Percentiles rank a stretch among this genome's conserved stretches.
Evolutionary conservation across 202 grass and related monocot species (phyloP).

Genomic region (Panicum virgatum): DNA sequence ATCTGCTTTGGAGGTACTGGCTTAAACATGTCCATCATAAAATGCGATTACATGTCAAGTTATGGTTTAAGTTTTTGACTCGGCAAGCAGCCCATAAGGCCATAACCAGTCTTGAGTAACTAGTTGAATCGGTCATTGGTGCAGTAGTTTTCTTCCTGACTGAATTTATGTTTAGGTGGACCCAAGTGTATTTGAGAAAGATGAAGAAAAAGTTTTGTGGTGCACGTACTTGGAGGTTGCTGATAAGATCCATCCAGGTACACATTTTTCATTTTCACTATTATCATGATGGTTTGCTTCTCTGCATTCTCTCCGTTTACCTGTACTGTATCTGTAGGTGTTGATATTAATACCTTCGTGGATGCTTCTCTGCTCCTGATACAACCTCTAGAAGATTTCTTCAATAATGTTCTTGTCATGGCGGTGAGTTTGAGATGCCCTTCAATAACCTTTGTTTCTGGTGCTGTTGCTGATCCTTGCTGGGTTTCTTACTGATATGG

Average conservation of each 20-base stretch:
- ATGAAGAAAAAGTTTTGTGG: constrained; percentile 79
- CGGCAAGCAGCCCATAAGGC: neutral
- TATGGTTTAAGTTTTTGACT: neutral
- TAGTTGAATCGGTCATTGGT: neutral
- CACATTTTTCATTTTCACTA: neutral
- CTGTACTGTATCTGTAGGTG: constrained; percentile 46
- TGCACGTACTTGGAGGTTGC: constrained; percentile 61
- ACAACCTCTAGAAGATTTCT: constrained; percentile 92
- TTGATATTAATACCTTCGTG: constrained; percentile 64
- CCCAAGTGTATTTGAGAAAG: constrained; percentile 66
- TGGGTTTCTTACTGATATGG: neutral
- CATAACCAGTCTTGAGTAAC: neutral
- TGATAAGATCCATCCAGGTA: constrained; percentile 82
- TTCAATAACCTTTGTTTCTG: neutral
- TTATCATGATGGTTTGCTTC: neutral
- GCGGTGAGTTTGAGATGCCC: constrained; percentile 57
- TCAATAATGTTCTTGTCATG: constrained; percentile 91
- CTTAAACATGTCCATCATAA: neutral
- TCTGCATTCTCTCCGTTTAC: neutral
- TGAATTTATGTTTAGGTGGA: constrained; percentile 45
- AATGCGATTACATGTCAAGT: neutral
- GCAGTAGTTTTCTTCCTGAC: constrained; percentile 1
- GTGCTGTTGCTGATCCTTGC: neutral
- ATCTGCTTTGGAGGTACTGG: constrained; percentile 60
- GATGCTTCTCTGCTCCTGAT: constrained; percentile 64